Base-by-base conservation (phyloP, 2,329 filamentous ascomycete genomes). In the Fusarium denticulatum region DNA sequence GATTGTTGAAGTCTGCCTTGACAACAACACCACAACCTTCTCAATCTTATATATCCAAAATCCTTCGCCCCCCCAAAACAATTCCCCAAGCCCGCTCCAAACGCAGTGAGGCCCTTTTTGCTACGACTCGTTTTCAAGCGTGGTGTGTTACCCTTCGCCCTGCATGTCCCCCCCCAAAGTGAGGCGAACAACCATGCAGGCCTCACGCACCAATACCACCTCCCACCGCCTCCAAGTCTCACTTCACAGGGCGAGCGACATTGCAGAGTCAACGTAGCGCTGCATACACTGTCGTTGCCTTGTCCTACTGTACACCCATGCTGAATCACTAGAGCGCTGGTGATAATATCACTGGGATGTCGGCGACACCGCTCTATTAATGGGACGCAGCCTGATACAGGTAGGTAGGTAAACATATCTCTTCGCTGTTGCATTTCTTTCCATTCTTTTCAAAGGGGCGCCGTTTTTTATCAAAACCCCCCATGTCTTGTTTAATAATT, bases 401-500 rank as follows among this genome's bases (percentile, higher is more conserved):
- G 34, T 40, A 20, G 20, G 34, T 45, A 20, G n/a, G 34, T 45
- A 28, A 28, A 12, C 14, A 46, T 34, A 49, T 36, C 24, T 36
- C 30, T 50, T 43, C 26, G 45, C 43, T 64, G 53, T 67, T 67
- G 28, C 45, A 67, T 72, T 70, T 68, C 69, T 69, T 69, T 70
- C 63, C 69, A 75, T 74, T 78, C 65, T 71, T 71, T 69, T 68
- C 56, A 62, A 60, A 68, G 59, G 60, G 67, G 61, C 56, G 65
- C 73, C 64, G 67, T 60, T 58, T 60, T 60, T 60, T 69, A 42
- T 57, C 49, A 55, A 55, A 42, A 50, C 45, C 60, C 68, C 71
- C 67, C 74, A 64, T 68, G 34, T 77, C 65, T 74, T 77, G 64
- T 74, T 74, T 73, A 72, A 78, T 71, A 76, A 78, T 78, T 78